Evolutionary conservation across 257 asterid species (phyloP).

Genomic region (Solanum etuberosum): DNA sequence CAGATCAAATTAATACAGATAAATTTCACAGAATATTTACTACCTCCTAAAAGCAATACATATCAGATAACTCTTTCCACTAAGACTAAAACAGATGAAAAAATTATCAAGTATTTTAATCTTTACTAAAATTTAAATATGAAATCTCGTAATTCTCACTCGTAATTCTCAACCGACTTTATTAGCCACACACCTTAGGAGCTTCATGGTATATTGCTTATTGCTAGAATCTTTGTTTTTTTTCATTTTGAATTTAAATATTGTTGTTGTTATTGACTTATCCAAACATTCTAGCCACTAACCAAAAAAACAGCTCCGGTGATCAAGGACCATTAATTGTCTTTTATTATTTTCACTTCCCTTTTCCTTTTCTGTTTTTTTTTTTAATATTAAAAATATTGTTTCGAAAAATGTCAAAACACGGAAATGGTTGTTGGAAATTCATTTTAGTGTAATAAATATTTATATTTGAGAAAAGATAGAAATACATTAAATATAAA

Average conservation of each 20-base stretch:
- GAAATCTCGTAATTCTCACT: neutral
- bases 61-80: neutral
- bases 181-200: neutral
- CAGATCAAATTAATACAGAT: neutral
- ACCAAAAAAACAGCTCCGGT: neutral
- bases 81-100: accelerated
- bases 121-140: no score
- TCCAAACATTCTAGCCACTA: constrained; percentile 41
- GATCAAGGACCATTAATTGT: neutral
- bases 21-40: accelerated
- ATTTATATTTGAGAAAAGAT: neutral
- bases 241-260: neutral
- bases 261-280: constrained; percentile 6
- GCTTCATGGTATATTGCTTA: neutral
- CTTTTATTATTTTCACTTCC: neutral
- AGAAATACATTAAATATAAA: neutral
- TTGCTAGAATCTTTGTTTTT: neutral
- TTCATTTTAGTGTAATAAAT: neutral
- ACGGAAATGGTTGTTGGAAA: neutral
- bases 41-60: neutral
- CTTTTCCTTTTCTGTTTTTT: neutral
- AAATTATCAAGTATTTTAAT: neutral
- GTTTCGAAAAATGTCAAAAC: neutral
- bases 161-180: neutral
- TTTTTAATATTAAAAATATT: neutral